phyloP scores from a whole-genome alignment of 192 early-diverging fungal species.

The Backusella westeae region DNA sequence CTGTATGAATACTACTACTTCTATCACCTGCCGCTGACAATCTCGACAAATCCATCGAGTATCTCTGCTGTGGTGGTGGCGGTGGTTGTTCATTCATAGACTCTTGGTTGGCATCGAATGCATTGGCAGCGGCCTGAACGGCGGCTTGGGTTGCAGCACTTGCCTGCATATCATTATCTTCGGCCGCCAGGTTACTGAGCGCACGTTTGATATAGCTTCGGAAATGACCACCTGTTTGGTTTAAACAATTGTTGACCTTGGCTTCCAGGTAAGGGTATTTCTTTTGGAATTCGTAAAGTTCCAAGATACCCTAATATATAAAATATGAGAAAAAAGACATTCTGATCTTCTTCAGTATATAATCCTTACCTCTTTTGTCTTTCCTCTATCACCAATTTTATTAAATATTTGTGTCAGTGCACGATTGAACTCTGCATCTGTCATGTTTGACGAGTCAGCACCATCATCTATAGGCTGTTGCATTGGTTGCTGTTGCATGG shows the following conservation, averaged over 20 bases:
- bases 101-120: not conserved
- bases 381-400: conserved; percentile 64
- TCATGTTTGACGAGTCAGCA: not conserved
- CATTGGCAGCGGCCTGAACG: not conserved
- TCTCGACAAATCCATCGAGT: not conserved
- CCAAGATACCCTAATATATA: conserved; percentile 57
- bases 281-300: conserved; percentile 77
- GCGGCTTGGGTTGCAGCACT: conserved; percentile 17
- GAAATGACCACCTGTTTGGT: conserved; percentile 65
- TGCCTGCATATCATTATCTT: conserved; percentile 41
- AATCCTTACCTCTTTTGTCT: conserved; percentile 57
- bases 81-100: not conserved
- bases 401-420: conserved; percentile 67
- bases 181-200: conserved; percentile 54
- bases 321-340: no score
- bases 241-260: conserved; percentile 59
- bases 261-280: conserved; percentile 61
- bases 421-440: conserved; percentile 64
- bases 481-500: not conserved
- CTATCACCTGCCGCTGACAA: not conserved
- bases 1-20: conserved; percentile 6
- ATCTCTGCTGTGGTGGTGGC: not conserved
- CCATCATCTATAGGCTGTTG: not conserved
- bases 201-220: conserved; percentile 75
- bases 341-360: no score